Evolutionary conservation across 1,139 yeast genomes (phyloP).

Genomic region (Yarrowia galli): DNA sequence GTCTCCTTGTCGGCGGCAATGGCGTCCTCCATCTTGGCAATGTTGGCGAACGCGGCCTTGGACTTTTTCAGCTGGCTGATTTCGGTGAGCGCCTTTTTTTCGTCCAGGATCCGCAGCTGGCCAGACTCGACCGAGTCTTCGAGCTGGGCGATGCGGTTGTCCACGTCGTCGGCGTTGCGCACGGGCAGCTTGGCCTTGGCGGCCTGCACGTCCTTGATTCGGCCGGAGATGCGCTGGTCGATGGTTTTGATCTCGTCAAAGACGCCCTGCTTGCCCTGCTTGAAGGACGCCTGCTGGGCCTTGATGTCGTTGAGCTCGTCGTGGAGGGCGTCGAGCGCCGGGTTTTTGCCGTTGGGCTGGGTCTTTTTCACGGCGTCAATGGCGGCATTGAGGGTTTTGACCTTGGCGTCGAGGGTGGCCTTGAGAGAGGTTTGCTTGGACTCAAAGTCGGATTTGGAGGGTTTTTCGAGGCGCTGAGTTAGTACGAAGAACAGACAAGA

Average conservation of each 20-base stretch:
- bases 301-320: constrained; percentile 69
- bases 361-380: constrained; percentile 44
- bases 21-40: constrained; percentile 77
- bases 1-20: constrained; percentile 83
- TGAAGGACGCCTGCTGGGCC: constrained; percentile 72
- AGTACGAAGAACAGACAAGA: too few species aligned
- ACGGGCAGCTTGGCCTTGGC: constrained; percentile 72
- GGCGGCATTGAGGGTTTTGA: constrained; percentile 29
- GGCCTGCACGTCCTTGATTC: constrained; percentile 74
- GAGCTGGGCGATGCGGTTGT: constrained; percentile 69
- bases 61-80: constrained; percentile 83
- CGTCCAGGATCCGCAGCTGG: constrained; percentile 85
- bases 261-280: constrained; percentile 70
- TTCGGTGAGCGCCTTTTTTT: constrained; percentile 84
- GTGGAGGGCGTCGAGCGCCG: constrained; percentile 66
- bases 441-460: constrained; percentile 61
- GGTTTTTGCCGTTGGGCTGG: constrained; percentile 45
- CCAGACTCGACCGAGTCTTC: constrained; percentile 84
- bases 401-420: constrained; percentile 43
- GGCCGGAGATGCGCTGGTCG: constrained; percentile 78
- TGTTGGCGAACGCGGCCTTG: constrained; percentile 76
- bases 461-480: constrained; percentile 48
- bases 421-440: constrained; percentile 62
- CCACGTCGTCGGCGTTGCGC: constrained; percentile 81
- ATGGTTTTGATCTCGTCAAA: constrained; percentile 75